These are phyloP conservation scores for Lanmaoa rubissima DNA, from an alignment of 768 basidiomycete genomes.

Conservation along the genomic window DNA sequence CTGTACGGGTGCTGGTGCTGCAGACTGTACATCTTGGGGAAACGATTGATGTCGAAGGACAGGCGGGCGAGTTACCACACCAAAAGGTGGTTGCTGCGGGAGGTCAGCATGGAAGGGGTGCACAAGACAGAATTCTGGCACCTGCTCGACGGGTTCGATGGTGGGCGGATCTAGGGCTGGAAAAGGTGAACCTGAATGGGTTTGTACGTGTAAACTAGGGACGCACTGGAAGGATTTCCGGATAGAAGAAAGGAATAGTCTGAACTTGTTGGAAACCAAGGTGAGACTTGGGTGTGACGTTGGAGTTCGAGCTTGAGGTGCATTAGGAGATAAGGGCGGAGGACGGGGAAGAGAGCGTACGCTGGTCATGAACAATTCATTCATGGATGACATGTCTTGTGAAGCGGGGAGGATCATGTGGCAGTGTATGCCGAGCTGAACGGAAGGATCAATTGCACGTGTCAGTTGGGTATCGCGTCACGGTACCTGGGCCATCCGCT, in stretches of 20 bases:
- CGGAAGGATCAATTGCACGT: constrained; percentile 19
- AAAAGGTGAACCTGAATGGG: background rate
- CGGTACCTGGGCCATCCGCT: constrained; percentile 46
- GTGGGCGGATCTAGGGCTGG: constrained; percentile 12
- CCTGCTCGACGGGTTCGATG: constrained; percentile 14
- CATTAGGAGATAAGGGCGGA: background rate
- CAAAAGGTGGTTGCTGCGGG: background rate
- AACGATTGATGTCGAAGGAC: constrained; percentile 31
- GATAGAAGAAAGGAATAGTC: constrained; percentile 45
- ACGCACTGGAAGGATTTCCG: constrained; percentile 29
- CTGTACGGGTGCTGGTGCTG: constrained; percentile 15
- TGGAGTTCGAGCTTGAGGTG: constrained; percentile 24
- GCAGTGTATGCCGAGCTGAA: constrained; percentile 53
- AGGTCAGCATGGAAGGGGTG: constrained; percentile 11
- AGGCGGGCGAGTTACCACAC: constrained; percentile 13
- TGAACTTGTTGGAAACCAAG: constrained; percentile 43
- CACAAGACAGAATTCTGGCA: background rate
- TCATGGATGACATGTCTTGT: constrained; percentile 46
- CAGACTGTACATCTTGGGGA: constrained; percentile 27
- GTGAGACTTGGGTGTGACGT: constrained; percentile 21
- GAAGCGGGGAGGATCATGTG: constrained; percentile 54
- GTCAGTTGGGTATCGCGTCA: constrained; percentile 2
- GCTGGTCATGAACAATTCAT: constrained; percentile 49
- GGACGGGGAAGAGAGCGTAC: constrained; percentile 16
- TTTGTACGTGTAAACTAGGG: background rate